Evolutionary conservation across 2,329 filamentous ascomycete genomes (phyloP).

Genomic region (Aspergillus carbonarius): DNA sequence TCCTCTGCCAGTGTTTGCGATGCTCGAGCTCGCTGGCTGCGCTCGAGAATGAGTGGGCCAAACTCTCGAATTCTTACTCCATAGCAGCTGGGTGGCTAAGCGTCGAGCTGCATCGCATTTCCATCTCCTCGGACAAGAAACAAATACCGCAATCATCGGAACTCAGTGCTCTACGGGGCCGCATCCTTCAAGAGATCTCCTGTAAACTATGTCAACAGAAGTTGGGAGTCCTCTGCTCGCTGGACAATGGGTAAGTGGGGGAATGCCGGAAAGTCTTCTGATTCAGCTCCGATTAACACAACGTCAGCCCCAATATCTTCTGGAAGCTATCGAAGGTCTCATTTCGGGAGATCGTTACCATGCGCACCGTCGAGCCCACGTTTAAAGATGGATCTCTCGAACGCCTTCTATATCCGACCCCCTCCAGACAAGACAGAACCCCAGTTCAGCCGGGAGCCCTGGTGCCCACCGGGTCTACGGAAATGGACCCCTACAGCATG

Average conservation of each 20-base stretch:
- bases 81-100: constrained; percentile 39
- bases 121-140: constrained; percentile 37
- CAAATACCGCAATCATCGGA: constrained; percentile 39
- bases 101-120: constrained; percentile 38
- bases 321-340: constrained; percentile 42
- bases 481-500: constrained; percentile 18
- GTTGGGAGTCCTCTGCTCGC: constrained; percentile 34
- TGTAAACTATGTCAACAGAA: constrained; percentile 42
- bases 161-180: constrained; percentile 34
- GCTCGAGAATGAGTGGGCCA: constrained; percentile 44
- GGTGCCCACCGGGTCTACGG: constrained; percentile 20
- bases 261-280: neutral
- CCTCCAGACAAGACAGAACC: constrained; percentile 22
- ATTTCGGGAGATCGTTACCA: constrained; percentile 41
- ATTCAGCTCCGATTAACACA: constrained; percentile 3
- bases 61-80: constrained; percentile 39
- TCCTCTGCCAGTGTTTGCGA: constrained; percentile 38
- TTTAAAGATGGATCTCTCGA: constrained; percentile 37
- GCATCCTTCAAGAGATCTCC: constrained; percentile 37
- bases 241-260: constrained; percentile 37
- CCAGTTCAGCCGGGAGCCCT: constrained; percentile 24
- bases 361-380: constrained; percentile 37
- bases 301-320: constrained; percentile 36
- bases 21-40: constrained; percentile 43
- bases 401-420: constrained; percentile 25